Conservation (phyloP, 129 eudicot genomes). For the Flaveria bidentis region DNA sequence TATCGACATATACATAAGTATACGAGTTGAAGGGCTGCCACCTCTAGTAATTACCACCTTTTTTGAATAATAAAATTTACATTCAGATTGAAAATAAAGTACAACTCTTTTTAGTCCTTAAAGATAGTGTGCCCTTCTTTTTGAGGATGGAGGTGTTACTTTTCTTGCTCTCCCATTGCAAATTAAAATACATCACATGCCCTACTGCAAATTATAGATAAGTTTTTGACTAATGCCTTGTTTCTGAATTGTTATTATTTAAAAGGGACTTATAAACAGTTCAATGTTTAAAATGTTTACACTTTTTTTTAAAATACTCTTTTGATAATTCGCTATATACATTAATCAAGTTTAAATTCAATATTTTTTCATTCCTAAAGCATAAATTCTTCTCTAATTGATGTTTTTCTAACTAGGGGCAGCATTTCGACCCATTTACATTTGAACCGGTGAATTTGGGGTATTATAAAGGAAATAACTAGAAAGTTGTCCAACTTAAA, state of each 20-base stretch:
- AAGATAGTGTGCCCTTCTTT: slow-evolving; percentile 13
- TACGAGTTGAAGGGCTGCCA: not conserved
- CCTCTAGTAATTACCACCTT: slow-evolving; percentile 5
- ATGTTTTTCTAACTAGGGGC: not conserved
- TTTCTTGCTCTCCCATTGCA: slow-evolving; percentile 16
- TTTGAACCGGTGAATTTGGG: not conserved
- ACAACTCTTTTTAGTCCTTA: not conserved
- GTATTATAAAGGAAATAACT: too few species aligned
- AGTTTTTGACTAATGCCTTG: not conserved
- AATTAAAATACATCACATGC: slow-evolving; percentile 5
- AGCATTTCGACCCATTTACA: not conserved
- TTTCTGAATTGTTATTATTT: not conserved
- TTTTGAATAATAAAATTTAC: not conserved
- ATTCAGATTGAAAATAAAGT: not conserved
- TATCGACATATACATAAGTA: not conserved
- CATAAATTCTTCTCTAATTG: not conserved
- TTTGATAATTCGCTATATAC: not conserved
- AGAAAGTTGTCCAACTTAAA: not conserved
- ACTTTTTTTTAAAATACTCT: not conserved
- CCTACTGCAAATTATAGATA: slow-evolving; percentile 5
- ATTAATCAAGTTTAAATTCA: slow-evolving; percentile 12
- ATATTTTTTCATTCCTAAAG: not conserved
- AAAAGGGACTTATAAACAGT: not conserved
- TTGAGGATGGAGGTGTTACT: not conserved
- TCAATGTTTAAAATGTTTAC: not conserved